phyloP scores from a whole-genome alignment of 1,139 yeast species.

The Geotrichum klebahnii region DNA sequence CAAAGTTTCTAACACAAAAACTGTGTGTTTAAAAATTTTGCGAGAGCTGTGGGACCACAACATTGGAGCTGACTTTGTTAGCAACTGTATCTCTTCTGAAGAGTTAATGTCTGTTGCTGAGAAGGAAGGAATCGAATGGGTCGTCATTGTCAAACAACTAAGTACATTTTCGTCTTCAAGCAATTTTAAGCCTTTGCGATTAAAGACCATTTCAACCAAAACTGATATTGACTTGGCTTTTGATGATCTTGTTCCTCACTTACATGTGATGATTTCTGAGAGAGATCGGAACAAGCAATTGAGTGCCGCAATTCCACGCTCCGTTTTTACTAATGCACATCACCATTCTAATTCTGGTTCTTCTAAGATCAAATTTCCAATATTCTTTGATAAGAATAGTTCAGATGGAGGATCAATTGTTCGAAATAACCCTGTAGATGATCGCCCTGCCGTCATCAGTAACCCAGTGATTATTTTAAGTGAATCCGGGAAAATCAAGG shows the following conservation, averaged over 20 bases:
- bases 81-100: constrained; percentile 53
- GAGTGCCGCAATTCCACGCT: neutral
- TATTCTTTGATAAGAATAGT: neutral
- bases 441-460: neutral
- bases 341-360: constrained; percentile 4
- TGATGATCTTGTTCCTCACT: constrained; percentile 54
- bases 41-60: constrained; percentile 64
- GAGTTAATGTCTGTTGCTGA: constrained; percentile 64
- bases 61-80: constrained; percentile 66
- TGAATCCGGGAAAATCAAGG: constrained; percentile 56
- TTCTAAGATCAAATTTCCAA: constrained; percentile 3
- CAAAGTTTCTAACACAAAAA: constrained; percentile 45
- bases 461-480: constrained; percentile 36
- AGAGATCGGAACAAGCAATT: constrained; percentile 22
- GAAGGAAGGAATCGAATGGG: constrained; percentile 68
- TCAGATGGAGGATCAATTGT: constrained; percentile 5
- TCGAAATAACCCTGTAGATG: neutral
- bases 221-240: constrained; percentile 68
- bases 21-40: constrained; percentile 60
- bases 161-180: constrained; percentile 34
- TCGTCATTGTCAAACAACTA: constrained; percentile 67
- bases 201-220: constrained; percentile 57
- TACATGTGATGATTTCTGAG: constrained; percentile 46
- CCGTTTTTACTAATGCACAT: neutral
- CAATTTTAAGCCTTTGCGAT: constrained; percentile 67